Conservation (phyloP, 2,329 filamentous ascomycete species). For the Sporothrix brasiliensis region DNA sequence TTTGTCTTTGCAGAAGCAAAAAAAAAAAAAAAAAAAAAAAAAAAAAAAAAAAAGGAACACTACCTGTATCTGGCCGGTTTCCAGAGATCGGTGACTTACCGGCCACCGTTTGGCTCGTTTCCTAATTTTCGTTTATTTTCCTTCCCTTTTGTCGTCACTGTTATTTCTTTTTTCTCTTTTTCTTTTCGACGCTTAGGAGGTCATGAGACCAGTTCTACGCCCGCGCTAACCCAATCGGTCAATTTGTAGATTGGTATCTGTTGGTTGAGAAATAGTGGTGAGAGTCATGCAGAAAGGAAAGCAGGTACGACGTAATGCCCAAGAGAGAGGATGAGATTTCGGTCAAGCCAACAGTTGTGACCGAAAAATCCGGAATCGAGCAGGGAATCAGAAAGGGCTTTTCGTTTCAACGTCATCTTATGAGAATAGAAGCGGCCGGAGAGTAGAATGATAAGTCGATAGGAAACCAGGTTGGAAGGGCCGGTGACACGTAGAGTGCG, state of each 20-base stretch:
- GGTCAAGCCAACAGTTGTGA: neutral
- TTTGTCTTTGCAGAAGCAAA: neutral
- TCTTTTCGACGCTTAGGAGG: constrained; percentile 27
- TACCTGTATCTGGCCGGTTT: neutral
- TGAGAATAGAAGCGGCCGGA: neutral
- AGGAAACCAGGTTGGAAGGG: neutral
- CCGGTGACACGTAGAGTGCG: neutral
- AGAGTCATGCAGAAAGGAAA: constrained; percentile 7
- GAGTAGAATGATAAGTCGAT: neutral
- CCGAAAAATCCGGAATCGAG: neutral
- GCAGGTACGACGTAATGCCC: neutral
- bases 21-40: neutral
- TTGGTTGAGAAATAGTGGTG: constrained; percentile 17
- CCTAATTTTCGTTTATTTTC: constrained; percentile 12
- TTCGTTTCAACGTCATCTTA: neutral
- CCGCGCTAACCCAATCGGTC: constrained; percentile 34
- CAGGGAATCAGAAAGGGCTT: neutral
- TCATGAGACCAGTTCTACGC: constrained; percentile 23
- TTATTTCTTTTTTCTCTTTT: neutral
- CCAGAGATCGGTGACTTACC: neutral
- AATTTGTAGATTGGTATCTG: constrained; percentile 31
- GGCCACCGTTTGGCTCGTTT: neutral
- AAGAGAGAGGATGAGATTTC: neutral
- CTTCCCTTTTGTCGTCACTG: constrained; percentile 2
- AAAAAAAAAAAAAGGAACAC: neutral